phyloP scores from a whole-genome alignment of 1,284 basidiomycete species.

The Sporisorium sorghi region DNA sequence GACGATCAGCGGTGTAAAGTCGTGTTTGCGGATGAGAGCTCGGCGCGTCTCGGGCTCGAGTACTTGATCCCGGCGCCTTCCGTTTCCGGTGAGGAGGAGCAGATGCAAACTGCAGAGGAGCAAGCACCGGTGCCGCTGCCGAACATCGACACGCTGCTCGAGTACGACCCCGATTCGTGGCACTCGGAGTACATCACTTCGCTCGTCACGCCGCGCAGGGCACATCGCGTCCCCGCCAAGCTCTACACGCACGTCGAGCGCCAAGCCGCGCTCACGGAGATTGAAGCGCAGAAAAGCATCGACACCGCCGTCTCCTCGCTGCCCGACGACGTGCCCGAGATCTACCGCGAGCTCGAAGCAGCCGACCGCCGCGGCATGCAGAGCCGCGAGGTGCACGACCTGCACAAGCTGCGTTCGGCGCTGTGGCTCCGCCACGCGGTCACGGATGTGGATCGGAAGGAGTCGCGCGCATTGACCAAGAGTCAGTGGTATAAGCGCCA shows the following conservation, averaged over 20 bases:
- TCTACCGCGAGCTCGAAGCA: conserved; percentile 66
- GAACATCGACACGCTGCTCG: conserved; percentile 36
- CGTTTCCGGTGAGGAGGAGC: too few relatives aligned
- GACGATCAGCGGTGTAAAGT: conserved; percentile 62
- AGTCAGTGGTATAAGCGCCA: conserved; percentile 66
- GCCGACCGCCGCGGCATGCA: conserved; percentile 41
- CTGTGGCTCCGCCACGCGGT: conserved; percentile 62
- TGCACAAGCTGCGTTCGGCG: conserved; percentile 40
- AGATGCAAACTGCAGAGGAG: conserved; percentile 13
- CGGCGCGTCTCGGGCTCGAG: conserved; percentile 56
- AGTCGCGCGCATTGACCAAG: conserved; percentile 43
- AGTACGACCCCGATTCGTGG: conserved; percentile 43
- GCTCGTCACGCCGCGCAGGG: conserved; percentile 51
- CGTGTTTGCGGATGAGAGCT: conserved; percentile 59
- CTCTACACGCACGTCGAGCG: conserved; percentile 62
- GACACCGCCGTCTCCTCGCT: conserved; percentile 27
- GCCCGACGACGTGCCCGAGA: conserved; percentile 62
- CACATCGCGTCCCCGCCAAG: conserved; percentile 53
- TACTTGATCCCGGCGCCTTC: conserved; percentile 38
- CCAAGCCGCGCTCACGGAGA: conserved; percentile 36
- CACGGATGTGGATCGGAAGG: conserved; percentile 58
- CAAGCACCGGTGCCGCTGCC: conserved; percentile 27
- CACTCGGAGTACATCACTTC: conserved; percentile 37
- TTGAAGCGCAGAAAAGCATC: conserved; percentile 7
- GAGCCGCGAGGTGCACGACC: conserved; percentile 28